Evolutionary conservation across 2,329 filamentous ascomycete species (phyloP), one percentile per base, ranked within the genome.

Genomic region (Colletotrichum nymphaeae): DNA sequence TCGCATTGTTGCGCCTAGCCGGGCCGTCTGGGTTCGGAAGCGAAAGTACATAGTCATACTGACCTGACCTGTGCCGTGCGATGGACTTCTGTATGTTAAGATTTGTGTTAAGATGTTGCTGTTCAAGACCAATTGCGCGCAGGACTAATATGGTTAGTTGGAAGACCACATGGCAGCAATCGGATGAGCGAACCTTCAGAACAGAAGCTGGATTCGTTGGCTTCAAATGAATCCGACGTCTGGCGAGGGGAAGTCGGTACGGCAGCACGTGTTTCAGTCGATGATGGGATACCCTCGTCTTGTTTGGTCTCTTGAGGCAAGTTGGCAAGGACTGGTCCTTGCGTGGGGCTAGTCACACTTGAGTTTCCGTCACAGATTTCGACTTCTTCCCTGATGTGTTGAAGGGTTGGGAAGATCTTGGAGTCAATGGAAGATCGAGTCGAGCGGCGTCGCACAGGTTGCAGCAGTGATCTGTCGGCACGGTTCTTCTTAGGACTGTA

Each of bases 11-110:
- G 49, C 55, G 26, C 55, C 75, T 76, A 73, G 73, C 74, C 24
- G 63, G 35, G 35, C 63, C 75, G 37, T 75, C 70, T 77, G 80
- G 75, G 69, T 76, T 76, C 58, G 83, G 80, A 74, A 84, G 81
- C 28, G 83, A 83, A 49, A 89, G 78, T 68, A 88, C 78, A 82
- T 84, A 89, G 76, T 88, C 85, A 77, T 86, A 89, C 79, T 87
- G 82, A 83, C 85, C 85, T 81, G 83, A 82, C 74, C 84, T 79
- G 78, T 88, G 86, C 75, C 81, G 84, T 63, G 80, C 77, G 62
- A 86, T 79, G 24, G 68, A 58, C 46, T 30, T 24, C 30, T 52
- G 42, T 28, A 73, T 52, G 16, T 22, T 2, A 24, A 26, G 30
- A 56, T 67, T 26, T 55, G 12, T 49, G 30, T 35, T 14, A n/a